Evolutionary conservation across 768 basidiomycete species (phyloP), one percentile per base, ranked within the genome.

Genomic region (Suillus hirtellus): DNA sequence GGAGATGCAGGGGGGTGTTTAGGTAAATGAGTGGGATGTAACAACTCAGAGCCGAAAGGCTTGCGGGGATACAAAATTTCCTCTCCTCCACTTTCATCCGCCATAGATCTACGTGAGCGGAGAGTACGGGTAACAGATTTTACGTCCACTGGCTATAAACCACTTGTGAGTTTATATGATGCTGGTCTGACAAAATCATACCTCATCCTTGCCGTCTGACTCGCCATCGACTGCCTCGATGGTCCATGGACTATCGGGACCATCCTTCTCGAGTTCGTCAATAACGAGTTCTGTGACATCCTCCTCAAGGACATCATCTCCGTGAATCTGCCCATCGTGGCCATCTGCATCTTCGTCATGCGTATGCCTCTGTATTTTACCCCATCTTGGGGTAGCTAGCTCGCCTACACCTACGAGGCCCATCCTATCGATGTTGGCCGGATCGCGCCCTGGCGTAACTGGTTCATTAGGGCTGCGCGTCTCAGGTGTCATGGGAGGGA

Each of bases 331-430:
- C 44, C 82, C 81, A 63, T 83, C 83, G 34, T 34, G 47, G 24
- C 70, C 73, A 60, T 80, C 81, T 7, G 66, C 71, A 61, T 77
- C 73, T n/a, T 69, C 56, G 37, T 68, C 68, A 60, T 75, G 80
- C 61, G 73, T 68, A 60, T 74, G 81, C 67, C 75, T 74, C 42
- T 78, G 75, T 55, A 83, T 81, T 71, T 84, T 85, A 64, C 84
- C 84, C 96, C 95, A 99, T 65, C 95, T 86, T 55, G 97, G 97
- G n/a, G 97, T 99, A 21, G 95, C 81, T 38, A 99, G 85, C 77
- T 99, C 97, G 43, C 97, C 97, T 6, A 99, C 92, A 31, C 97
- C 97, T 60, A 99, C 87, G 46, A 99, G 86, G 43, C 88, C 90
- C 19, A 87, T 84, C 63, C 97, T 84, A 78, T 99, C 95, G 65